These are phyloP conservation scores for Lithospermum erythrorhizon DNA, from an alignment of 257 asterid species.

Conservation along the genomic window DNA sequence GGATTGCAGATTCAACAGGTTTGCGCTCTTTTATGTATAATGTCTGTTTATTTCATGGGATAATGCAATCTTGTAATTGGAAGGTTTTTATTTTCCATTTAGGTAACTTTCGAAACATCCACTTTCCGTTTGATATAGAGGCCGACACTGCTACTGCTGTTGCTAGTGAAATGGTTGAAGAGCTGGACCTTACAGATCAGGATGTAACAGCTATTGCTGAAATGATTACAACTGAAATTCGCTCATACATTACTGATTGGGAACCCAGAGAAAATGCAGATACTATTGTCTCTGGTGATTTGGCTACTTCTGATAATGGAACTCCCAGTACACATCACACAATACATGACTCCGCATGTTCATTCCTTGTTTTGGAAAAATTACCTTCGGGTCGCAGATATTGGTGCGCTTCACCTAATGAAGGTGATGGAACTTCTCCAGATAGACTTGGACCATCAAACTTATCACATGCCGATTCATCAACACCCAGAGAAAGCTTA, in stretches of 20 bases:
- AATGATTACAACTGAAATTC: slow-evolving; percentile 81
- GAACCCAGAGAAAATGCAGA: slow-evolving; percentile 36
- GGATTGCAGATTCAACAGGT: slow-evolving; percentile 85
- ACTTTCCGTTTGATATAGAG: slow-evolving; percentile 85
- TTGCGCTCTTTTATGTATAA: slow-evolving; percentile 8
- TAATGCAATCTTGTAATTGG: slow-evolving; percentile 3
- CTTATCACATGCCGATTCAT: slow-evolving; percentile 32
- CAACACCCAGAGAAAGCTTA: slow-evolving; percentile 17
- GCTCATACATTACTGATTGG: slow-evolving; percentile 67
- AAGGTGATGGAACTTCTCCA: slow-evolving; percentile 54
- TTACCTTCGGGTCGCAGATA: slow-evolving; percentile 76
- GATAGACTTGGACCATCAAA: slow-evolving; percentile 35
- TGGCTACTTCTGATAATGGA: slow-evolving; percentile 24
- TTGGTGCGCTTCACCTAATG: slow-evolving; percentile 81
- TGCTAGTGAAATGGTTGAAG: slow-evolving; percentile 98
- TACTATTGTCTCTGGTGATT: slow-evolving; percentile 20
- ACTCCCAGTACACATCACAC: slow-evolving; percentile 26
- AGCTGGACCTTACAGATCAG: slow-evolving; percentile 83
- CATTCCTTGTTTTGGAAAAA: slow-evolving; percentile 51
- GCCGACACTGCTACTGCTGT: slow-evolving; percentile 89
- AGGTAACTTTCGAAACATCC: slow-evolving; percentile 81
- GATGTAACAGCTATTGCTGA: slow-evolving; percentile 81
- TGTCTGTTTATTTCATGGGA: no score
- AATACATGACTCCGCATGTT: slow-evolving; percentile 28
- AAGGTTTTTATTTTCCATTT: slow-evolving; percentile 8